phyloP scores from a whole-genome alignment of 177 flowering plant species.

The Telopea speciosissima region DNA sequence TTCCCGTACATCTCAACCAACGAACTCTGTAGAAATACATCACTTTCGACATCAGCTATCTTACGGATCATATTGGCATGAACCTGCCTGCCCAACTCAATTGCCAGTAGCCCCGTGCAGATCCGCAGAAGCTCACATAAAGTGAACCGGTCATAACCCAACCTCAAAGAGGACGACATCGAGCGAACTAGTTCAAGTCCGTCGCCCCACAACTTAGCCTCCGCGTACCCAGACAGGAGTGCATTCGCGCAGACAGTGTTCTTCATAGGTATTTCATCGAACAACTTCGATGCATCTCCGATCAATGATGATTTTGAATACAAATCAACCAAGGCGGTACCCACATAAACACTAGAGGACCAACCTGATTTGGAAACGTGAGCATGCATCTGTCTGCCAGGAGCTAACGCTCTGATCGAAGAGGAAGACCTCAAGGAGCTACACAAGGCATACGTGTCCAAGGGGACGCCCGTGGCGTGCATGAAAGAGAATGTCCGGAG shows the following conservation, averaged over 20 bases:
- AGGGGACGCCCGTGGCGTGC: slow-evolving; percentile 35
- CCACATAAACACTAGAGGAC: slow-evolving; percentile 54
- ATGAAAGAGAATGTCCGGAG: slow-evolving; percentile 48
- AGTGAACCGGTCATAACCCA: slow-evolving; percentile 46
- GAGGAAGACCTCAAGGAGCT: slow-evolving; percentile 42
- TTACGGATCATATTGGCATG: slow-evolving; percentile 39
- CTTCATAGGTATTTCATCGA: slow-evolving; percentile 73
- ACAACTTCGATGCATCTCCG: slow-evolving; percentile 38
- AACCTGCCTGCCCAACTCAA: slow-evolving; percentile 54
- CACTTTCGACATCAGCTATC: slow-evolving; percentile 19
- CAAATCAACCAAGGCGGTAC: slow-evolving; percentile 53
- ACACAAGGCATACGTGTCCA: slow-evolving; percentile 59
- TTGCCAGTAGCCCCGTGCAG: slow-evolving; percentile 44
- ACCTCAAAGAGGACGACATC: slow-evolving; percentile 33
- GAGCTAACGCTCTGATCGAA: slow-evolving; percentile 13
- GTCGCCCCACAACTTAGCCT: slow-evolving; percentile 46
- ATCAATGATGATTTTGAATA: slow-evolving; percentile 34
- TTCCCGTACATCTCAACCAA: slow-evolving; percentile 83
- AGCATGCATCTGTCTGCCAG: slow-evolving; percentile 48
- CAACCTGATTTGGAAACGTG: slow-evolving; percentile 53
- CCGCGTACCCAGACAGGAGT: slow-evolving; percentile 50
- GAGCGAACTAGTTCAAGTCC: slow-evolving; percentile 34
- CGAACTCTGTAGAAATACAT: slow-evolving; percentile 49
- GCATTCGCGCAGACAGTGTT: slow-evolving; percentile 70
- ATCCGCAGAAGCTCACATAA: slow-evolving; percentile 42